These are phyloP conservation scores for Hydrangea macrophylla DNA, from an alignment of 148 eudicot species.

Conservation along the genomic window DNA sequence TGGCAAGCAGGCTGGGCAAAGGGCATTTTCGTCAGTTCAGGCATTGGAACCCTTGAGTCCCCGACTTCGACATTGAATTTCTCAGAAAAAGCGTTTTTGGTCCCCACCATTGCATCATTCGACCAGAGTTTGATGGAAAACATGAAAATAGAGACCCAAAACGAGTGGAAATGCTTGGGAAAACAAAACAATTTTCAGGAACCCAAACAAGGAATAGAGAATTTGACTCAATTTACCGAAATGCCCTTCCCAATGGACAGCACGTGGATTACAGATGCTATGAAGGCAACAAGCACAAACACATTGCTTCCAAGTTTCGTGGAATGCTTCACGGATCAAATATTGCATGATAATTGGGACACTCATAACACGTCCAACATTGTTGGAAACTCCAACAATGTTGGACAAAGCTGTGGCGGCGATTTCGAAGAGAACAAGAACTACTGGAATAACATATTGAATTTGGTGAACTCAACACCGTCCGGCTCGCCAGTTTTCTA, in stretches of 20 bases:
- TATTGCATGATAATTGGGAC: background rate
- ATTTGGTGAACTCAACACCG: background rate
- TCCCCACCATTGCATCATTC: background rate
- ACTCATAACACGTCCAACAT: background rate
- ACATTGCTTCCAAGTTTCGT: background rate
- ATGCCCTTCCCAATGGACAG: background rate
- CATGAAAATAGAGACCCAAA: background rate
- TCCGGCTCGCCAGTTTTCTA: background rate
- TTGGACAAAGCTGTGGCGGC: background rate
- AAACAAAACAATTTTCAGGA: background rate
- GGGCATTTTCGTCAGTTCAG: background rate
- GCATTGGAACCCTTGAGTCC: background rate
- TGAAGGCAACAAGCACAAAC: background rate
- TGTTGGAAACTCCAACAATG: background rate
- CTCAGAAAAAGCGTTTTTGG: background rate
- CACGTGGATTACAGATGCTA: background rate
- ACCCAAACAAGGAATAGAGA: background rate
- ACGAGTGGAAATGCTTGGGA: background rate
- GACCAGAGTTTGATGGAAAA: background rate
- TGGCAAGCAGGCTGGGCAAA: slow-evolving; percentile 23
- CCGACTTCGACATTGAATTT: background rate
- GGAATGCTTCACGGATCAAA: background rate
- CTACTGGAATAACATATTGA: slow-evolving; percentile 5
- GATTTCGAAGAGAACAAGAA: slow-evolving; percentile 1
- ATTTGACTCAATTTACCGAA: background rate